phyloP scores from a whole-genome alignment of 225 moss, liverwort and hornwort species.

The Takakia lepidozioides region DNA sequence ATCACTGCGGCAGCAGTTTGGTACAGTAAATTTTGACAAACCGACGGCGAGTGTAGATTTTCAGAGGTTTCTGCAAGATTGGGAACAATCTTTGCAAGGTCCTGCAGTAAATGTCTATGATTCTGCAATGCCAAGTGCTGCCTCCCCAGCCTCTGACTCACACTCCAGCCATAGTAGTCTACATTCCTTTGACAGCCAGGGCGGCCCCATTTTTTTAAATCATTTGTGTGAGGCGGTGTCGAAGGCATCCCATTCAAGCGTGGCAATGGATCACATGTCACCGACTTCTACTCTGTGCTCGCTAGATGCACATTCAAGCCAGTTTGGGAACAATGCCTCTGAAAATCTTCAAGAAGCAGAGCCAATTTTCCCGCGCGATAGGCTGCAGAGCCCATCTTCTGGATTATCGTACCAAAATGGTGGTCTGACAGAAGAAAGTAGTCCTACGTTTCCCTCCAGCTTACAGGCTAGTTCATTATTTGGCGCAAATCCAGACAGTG shows the following conservation, averaged over 20 bases:
- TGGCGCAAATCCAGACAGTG: not conserved
- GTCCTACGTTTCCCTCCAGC: not conserved
- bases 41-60: slow-evolving; percentile 10
- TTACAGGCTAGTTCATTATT: slow-evolving; percentile 8
- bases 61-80: slow-evolving; percentile 31
- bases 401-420: not conserved
- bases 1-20: slow-evolving; percentile 13
- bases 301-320: slow-evolving; percentile 40
- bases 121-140: slow-evolving; percentile 2
- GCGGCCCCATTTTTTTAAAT: too few relatives aligned
- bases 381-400: not conserved
- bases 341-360: slow-evolving; percentile 13
- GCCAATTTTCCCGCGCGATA: slow-evolving; percentile 6
- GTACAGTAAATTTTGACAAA: slow-evolving; percentile 5
- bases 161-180: not conserved
- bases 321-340: slow-evolving; percentile 26
- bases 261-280: slow-evolving; percentile 36
- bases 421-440: too few relatives aligned
- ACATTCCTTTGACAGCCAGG: not conserved
- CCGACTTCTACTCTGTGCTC: slow-evolving; percentile 59
- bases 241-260: too few relatives aligned
- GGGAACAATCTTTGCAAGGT: slow-evolving; percentile 47
- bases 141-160: slow-evolving; percentile 17
- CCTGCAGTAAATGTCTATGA: slow-evolving; percentile 2
- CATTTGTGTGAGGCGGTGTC: too few relatives aligned